Evolutionary conservation across 139 green algal species (phyloP), one percentile per base, ranked within the genome.

Genomic region (Closterium sp.): DNA sequence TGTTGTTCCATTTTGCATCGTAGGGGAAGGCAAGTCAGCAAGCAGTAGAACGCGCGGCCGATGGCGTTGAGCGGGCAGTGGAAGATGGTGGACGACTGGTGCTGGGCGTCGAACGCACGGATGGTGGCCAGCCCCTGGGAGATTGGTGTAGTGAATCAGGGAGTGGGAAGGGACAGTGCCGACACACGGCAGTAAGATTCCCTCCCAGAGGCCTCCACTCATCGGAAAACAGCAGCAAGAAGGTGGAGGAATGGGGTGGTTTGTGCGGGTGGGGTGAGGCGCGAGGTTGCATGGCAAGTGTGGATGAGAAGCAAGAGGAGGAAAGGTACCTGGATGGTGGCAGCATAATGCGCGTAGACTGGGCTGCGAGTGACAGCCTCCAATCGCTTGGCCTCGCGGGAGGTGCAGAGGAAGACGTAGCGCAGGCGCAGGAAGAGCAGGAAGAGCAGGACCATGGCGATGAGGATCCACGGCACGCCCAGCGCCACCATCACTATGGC

Each of bases 311-410:
- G 6, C 4, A 6, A 6, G 36, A 55, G 4, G 4, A 6, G 36
- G 96, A 93, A 87, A 99, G 93, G 69, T 97, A 85, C 97, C 92
- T 31, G 9, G 34, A 92, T 35, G 3, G 91, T 89, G 38, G 93
- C 93, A 35, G 84, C 76, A 38, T 94, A 98, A 85, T 93, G 93
- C 6, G 96, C 95, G 89, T 97, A 99, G 19, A 99, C 94, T 36
- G 97, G 97, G 5, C 93, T 97, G 35, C 97, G 94, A 0, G 93
- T 96, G 85, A 96, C 94, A 12, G 96, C 95, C 89, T 99, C 97
- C 93, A 96, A 96, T 21, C 97, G 95, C 96, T 99, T 99, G 30
- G 98, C 90, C 86, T 98, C 97, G 0, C 97, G 89, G 34, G 89
- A 94, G n/a, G 97, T 96, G 88, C 86, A 43, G 88, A 84, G 32